phyloP scores from a whole-genome alignment of 2,329 filamentous ascomycete species.

The Scedosporium aurantiacum region DNA sequence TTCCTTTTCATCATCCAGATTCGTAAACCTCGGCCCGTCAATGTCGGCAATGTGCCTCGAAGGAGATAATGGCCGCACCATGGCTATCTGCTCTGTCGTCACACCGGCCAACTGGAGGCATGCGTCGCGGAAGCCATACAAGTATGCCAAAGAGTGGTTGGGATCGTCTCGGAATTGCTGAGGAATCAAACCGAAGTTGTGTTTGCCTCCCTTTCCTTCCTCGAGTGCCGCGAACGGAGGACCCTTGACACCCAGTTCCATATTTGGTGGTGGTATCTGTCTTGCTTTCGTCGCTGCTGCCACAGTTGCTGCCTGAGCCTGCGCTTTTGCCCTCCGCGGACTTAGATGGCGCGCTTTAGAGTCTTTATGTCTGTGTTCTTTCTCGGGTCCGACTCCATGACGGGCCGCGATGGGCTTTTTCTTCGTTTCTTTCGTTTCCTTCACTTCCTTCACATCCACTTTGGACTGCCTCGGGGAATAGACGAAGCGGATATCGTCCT shows the following conservation, averaged over 20 bases:
- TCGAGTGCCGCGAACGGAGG: neutral
- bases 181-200: neutral
- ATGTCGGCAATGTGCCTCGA: constrained; percentile 1
- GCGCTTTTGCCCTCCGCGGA: neutral
- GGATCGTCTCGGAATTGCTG: neutral
- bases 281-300: neutral
- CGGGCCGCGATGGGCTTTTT: neutral
- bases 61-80: neutral
- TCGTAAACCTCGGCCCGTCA: constrained; percentile 1
- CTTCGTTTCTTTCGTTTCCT: neutral
- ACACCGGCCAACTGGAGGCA: neutral
- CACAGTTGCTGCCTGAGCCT: neutral
- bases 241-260: neutral
- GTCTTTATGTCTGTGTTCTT: neutral
- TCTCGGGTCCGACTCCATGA: neutral
- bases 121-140: neutral
- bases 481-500: neutral
- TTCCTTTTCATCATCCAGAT: neutral
- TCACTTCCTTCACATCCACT: neutral
- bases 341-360: neutral
- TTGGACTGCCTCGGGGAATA: neutral
- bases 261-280: neutral
- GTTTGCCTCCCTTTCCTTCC: neutral
- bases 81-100: neutral
- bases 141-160: neutral